phyloP scores from a whole-genome alignment of 2,329 filamentous ascomycete species.

The Penicillium sp. region DNA sequence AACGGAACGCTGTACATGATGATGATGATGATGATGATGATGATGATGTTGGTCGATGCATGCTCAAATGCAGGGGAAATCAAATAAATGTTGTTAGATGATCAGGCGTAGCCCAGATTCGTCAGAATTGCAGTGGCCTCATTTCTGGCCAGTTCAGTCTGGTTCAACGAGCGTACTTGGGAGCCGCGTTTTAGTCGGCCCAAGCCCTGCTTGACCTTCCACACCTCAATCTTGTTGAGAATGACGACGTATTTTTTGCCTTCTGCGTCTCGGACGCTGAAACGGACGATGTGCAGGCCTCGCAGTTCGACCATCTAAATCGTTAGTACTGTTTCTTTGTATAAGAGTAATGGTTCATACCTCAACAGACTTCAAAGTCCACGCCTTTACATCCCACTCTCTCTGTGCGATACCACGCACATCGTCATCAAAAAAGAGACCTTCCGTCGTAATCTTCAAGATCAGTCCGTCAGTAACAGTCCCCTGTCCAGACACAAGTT shows the following conservation, averaged over 20 bases:
- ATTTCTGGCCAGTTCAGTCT: constrained; percentile 48
- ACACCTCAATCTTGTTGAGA: constrained; percentile 55
- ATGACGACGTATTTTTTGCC: constrained; percentile 61
- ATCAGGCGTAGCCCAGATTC: constrained; percentile 36
- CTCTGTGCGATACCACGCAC: constrained; percentile 85
- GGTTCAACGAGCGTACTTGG: constrained; percentile 52
- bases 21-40: not conserved
- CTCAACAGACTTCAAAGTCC: constrained; percentile 92
- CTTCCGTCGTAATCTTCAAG: constrained; percentile 86
- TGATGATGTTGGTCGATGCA: not conserved
- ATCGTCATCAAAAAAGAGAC: constrained; percentile 96
- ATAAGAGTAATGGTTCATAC: constrained; percentile 57
- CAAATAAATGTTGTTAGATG: not conserved
- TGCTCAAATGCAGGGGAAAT: constrained; percentile 1
- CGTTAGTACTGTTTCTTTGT: constrained; percentile 23
- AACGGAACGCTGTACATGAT: not conserved
- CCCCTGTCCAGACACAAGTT: constrained; percentile 78
- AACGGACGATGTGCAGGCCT: constrained; percentile 55
- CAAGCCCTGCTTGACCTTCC: constrained; percentile 60
- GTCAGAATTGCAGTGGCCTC: constrained; percentile 39
- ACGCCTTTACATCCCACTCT: constrained; percentile 98
- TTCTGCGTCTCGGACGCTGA: constrained; percentile 56
- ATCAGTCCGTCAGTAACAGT: constrained; percentile 89
- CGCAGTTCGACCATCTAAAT: constrained; percentile 41
- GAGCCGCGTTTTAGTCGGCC: constrained; percentile 54